Evolutionary conservation across 2,329 filamentous ascomycete species (phyloP).

Genomic region (Fusarium dlaminii): DNA sequence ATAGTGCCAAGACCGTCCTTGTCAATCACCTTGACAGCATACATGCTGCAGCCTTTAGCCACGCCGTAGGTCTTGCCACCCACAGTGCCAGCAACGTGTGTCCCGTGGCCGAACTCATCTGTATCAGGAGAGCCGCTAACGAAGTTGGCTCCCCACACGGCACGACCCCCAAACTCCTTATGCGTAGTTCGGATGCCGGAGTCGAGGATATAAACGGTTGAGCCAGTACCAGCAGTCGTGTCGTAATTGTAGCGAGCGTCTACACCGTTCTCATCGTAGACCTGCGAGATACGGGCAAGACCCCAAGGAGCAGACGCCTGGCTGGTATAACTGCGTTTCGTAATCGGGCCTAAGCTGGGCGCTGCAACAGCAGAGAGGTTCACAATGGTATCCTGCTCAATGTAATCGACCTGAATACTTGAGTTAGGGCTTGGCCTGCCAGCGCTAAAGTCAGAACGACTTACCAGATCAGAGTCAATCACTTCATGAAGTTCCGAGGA

Average conservation of each 20-base stretch:
- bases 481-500: conserved; percentile 1
- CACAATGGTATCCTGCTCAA: conserved; percentile 14
- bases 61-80: conserved; percentile 45
- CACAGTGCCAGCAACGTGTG: conserved; percentile 45
- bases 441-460: not conserved
- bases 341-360: not conserved
- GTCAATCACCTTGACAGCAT: conserved; percentile 46
- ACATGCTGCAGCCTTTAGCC: conserved; percentile 41
- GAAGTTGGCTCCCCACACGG: conserved; percentile 42
- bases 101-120: conserved; percentile 44
- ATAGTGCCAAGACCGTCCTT: not conserved
- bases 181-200: conserved; percentile 54
- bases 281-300: conserved; percentile 8
- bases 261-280: rapidly evolving
- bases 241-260: conserved; percentile 39
- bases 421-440: too few species aligned
- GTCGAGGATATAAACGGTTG: conserved; percentile 55
- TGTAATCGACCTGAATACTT: conserved; percentile 11
- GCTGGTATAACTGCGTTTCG: not conserved
- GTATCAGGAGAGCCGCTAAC: conserved; percentile 39
- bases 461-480: conserved; percentile 2
- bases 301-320: conserved; percentile 15
- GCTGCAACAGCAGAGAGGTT: not conserved
- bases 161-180: conserved; percentile 40
- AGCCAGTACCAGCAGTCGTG: conserved; percentile 27